Evolutionary conservation across 169 alveolate genomes (phyloP), one percentile per base, ranked within the genome.

Genomic region (Ichthyophthirius multifiliis): DNA sequence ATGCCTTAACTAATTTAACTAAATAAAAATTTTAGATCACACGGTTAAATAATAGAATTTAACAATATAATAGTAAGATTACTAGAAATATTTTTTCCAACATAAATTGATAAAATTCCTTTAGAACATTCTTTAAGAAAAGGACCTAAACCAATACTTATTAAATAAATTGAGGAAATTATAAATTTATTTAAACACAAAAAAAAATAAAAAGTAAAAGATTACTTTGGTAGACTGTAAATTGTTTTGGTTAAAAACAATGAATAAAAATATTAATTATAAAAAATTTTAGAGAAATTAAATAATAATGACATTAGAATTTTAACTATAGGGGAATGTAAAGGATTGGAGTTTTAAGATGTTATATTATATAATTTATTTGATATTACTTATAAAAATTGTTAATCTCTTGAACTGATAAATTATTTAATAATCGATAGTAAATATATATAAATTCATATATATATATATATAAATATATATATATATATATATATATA

Each of bases 331-430:
- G 23, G 7, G 7, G 71, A 55, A 5, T 55, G 43, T 10, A 55
- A 55, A 55, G 71, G 71, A 7, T 39, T 55, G 1, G 71, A 55
- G 43, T 55, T 55, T 55, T 55, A 55, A 55, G 71, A 55, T 55
- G 43, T 55, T 5, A 55, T 55, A 13, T 27, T 39, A 0, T 55
- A 55, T 23, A 55, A 55, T 23, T n/a, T 55, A n/a, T 18, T 55
- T 1, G 31, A 7, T 16, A 20, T 0, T 23, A 27, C 71, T 2
- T 55, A 27, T 23, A 55, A 55, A 20, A n/a, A n/a, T 18, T 39
- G 3, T 27, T 39, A 55, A 27, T 34, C 9, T 55, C 32, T 10
- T 55, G 71, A 39, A 27, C 13, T 55, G 41, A 27, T 4, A 34
- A n/a, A n/a, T n/a, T n/a, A n/a, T n/a, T n/a, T n/a, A n/a, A n/a